Evolutionary conservation across 306 rosid species (phyloP).

Genomic region (Mimosa pudica): DNA sequence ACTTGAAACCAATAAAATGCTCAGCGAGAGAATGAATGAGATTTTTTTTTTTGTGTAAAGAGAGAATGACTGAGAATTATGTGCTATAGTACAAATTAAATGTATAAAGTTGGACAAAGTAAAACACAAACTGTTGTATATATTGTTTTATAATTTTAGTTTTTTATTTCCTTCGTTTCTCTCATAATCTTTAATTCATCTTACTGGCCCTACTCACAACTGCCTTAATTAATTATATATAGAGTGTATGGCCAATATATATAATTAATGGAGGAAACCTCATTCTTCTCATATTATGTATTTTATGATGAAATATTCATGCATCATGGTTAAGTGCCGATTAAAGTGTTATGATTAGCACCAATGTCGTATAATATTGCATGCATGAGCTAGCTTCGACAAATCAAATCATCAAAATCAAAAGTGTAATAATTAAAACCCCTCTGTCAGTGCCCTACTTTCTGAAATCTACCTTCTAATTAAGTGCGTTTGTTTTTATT

Average conservation of each 20-base stretch:
- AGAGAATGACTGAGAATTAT: too few species aligned
- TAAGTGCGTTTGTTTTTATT: neutral
- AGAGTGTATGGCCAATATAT: neutral
- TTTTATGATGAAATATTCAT: neutral
- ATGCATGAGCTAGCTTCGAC: neutral
- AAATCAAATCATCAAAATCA: slow-evolving; percentile 2
- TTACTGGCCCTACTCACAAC: neutral
- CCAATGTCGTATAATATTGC: neutral
- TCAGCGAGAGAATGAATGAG: too few species aligned
- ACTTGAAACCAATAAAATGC: too few species aligned
- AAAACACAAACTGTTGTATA: too few species aligned
- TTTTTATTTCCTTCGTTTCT: neutral
- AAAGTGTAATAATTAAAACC: slow-evolving; percentile 8
- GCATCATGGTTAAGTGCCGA: neutral
- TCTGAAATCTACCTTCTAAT: neutral
- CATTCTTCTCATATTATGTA: neutral
- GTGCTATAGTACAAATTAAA: too few species aligned
- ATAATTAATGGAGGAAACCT: neutral
- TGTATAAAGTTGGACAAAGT: too few species aligned
- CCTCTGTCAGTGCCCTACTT: neutral
- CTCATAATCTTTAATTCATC: neutral
- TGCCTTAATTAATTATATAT: neutral
- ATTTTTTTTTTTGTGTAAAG: too few species aligned
- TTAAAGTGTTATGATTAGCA: neutral
- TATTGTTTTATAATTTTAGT: neutral